These are phyloP conservation scores for Parmelia sp. DNA, from an alignment of 495 filamentous ascomycete species.

Conservation along the genomic window DNA sequence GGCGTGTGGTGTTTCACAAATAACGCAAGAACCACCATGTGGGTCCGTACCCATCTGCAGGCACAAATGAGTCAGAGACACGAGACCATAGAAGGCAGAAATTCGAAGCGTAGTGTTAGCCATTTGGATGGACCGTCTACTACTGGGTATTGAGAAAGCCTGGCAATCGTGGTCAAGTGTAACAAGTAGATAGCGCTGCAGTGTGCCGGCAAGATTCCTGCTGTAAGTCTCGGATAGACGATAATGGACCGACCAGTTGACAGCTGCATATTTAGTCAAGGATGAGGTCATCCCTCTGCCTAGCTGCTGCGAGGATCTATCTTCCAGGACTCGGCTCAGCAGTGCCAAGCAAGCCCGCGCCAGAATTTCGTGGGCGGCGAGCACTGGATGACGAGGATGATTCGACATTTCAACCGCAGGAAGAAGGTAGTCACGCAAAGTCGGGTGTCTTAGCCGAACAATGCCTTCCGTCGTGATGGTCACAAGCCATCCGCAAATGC, in stretches of 20 bases:
- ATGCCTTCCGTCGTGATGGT: background rate
- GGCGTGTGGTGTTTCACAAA: constrained; percentile 3
- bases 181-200: background rate
- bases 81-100: background rate
- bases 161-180: background rate
- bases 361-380: background rate
- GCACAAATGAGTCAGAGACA: background rate
- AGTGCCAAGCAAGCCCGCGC: background rate
- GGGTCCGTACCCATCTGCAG: background rate
- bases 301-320: background rate
- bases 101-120: background rate
- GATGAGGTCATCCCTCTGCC: background rate
- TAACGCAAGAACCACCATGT: background rate
- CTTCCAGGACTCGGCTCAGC: background rate
- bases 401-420: background rate
- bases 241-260: constrained; percentile 8
- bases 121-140: background rate
- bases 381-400: background rate
- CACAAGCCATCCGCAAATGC: constrained; percentile 4
- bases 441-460: background rate
- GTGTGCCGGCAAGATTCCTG: constrained; percentile 1
- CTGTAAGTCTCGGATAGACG: background rate
- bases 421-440: background rate
- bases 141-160: background rate
- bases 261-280: constrained; percentile 1